These are phyloP conservation scores for Colletotrichum gloeosporioides DNA, from an alignment of 2,329 filamentous ascomycete species.

Conservation along the genomic window DNA sequence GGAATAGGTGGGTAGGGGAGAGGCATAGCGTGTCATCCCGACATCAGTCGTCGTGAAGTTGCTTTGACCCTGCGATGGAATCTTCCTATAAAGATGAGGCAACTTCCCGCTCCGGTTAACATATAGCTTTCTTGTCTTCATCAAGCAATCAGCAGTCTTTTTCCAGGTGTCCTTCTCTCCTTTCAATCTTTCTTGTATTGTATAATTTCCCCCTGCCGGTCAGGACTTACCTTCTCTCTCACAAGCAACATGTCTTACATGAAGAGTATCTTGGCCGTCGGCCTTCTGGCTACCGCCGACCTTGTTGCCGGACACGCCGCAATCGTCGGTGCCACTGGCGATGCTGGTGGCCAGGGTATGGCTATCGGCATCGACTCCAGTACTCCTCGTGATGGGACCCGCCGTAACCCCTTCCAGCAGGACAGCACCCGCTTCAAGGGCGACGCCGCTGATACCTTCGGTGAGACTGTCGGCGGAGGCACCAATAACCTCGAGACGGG, in stretches of 20 bases:
- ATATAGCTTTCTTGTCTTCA: neutral
- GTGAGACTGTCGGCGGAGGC: conserved; percentile 63
- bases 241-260: conserved; percentile 31
- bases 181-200: conserved; percentile 17
- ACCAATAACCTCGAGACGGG: conserved; percentile 62
- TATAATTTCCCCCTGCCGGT: conserved; percentile 20
- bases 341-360: conserved; percentile 62
- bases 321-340: conserved; percentile 62
- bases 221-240: conserved; percentile 18
- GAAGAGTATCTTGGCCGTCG: conserved; percentile 42
- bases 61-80: neutral
- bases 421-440: conserved; percentile 68
- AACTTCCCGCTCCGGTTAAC: neutral
- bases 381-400: conserved; percentile 67
- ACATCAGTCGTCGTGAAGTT: conserved; percentile 5
- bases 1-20: neutral
- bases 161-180: conserved; percentile 1
- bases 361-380: conserved; percentile 54
- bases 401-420: conserved; percentile 66
- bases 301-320: conserved; percentile 66
- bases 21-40: neutral
- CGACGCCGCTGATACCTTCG: conserved; percentile 54
- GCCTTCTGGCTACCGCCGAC: conserved; percentile 57
- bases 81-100: conserved; percentile 7
- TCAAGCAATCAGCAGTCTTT: conserved; percentile 9